Evolutionary conservation across 169 alveolate genomes (phyloP).

Genomic region (Plasmodium berghei): DNA sequence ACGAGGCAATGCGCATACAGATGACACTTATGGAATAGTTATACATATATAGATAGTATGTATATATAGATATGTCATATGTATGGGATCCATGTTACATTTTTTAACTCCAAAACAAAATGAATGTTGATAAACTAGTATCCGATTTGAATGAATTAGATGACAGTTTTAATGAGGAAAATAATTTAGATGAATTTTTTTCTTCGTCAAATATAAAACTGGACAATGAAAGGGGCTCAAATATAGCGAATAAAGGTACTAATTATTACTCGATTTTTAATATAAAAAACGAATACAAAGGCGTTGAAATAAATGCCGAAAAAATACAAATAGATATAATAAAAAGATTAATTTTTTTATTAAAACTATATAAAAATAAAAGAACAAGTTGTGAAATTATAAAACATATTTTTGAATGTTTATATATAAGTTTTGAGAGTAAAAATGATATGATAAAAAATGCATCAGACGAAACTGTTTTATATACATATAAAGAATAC

Average conservation of each 20-base stretch:
- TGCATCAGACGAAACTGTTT: slow-evolving; percentile 35
- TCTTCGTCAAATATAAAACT: not conserved
- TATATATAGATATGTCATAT: not conserved
- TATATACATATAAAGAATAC: slow-evolving; percentile 34
- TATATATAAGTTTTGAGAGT: slow-evolving; percentile 40
- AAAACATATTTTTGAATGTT: slow-evolving; percentile 8
- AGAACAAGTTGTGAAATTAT: slow-evolving; percentile 2
- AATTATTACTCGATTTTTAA: slow-evolving; percentile 58
- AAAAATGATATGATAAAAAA: slow-evolving; percentile 30
- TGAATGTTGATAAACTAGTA: slow-evolving; percentile 30
- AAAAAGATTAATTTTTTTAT: slow-evolving; percentile 40
- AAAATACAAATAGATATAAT: slow-evolving; percentile 32
- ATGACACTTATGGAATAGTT: not conserved
- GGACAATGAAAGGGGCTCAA: not conserved
- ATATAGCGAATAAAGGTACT: not conserved
- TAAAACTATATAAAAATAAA: slow-evolving; percentile 28
- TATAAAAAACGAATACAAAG: slow-evolving; percentile 52
- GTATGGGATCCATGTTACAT: not conserved
- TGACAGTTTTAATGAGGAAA: slow-evolving; percentile 13
- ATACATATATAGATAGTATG: not conserved
- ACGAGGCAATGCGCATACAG: too few relatives aligned
- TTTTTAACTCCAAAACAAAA: not conserved
- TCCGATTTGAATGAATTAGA: slow-evolving; percentile 39
- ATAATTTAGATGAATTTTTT: slow-evolving; percentile 2
- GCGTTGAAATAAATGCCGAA: slow-evolving; percentile 28